phyloP scores from a whole-genome alignment of 257 asterid species.

The Scutellaria baicalensis region DNA sequence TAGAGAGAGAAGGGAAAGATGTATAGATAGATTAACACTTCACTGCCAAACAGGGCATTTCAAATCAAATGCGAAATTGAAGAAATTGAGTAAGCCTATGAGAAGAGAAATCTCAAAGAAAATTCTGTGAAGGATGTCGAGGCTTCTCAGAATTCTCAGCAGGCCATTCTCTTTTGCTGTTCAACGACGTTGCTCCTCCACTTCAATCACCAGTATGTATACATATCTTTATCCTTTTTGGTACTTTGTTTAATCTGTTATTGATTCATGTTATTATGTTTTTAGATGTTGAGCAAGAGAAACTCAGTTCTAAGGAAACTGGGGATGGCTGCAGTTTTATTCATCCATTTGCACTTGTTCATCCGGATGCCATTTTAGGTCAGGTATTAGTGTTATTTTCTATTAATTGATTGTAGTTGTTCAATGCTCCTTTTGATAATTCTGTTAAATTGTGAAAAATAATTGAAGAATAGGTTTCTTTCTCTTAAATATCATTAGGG shows the following conservation, averaged over 20 bases:
- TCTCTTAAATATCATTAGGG: neutral
- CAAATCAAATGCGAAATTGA: too few relatives aligned
- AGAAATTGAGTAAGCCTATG: neutral
- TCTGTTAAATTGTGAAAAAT: neutral
- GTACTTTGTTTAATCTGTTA: neutral
- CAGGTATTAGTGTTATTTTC: conserved; percentile 39
- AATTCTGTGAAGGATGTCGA: conserved; percentile 14
- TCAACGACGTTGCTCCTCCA: conserved; percentile 36
- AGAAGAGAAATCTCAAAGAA: neutral
- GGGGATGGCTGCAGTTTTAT: conserved; percentile 26
- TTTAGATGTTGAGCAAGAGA: conserved; percentile 47
- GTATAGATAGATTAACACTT: too few relatives aligned
- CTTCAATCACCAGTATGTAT: conserved; percentile 36
- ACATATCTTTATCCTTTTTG: neutral
- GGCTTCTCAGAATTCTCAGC: conserved; percentile 20
- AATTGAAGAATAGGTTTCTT: neutral
- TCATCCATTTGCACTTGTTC: conserved; percentile 71
- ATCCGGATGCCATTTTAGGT: conserved; percentile 56
- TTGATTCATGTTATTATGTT: neutral
- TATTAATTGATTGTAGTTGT: neutral
- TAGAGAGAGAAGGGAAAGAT: too few relatives aligned
- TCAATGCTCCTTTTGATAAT: neutral
- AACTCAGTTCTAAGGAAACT: conserved; percentile 8
- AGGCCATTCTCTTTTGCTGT: conserved; percentile 29
- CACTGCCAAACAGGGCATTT: too few relatives aligned